Base-by-base conservation (phyloP, 1,139 yeast genomes). In the Yamadazyma conglobata region DNA sequence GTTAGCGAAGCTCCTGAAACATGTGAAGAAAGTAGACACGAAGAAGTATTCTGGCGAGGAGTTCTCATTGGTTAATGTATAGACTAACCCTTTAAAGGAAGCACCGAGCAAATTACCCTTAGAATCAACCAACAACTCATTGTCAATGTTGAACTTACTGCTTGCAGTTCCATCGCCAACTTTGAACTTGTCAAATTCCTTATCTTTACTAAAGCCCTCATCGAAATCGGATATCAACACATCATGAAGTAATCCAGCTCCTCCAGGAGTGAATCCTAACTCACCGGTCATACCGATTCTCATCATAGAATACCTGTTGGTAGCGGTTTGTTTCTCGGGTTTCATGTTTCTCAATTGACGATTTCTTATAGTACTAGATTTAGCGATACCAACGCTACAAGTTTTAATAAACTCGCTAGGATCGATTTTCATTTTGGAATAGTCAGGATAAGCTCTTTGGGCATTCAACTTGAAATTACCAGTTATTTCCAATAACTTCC, bases 371-470 rank as follows among this genome's bases (percentile, higher is more conserved):
- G 56, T 56, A 18, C 70, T 58, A 11, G 67, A 56, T 31, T 69
- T 68, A 17, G 74, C 72, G 31, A 82, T 62, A 1, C 87, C 89
- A 31, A 64, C 58, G 1, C 91, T 73, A 46, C 88, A 79, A 39
- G 66, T 67, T 35, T 62, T 65, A 20, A 82, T 70, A 48, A 83
- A 82, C n/a, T 67, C 71, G 10, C 64, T 70, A 0, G 88, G 79
- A n/a, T 77, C 70, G 5, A 82, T 68, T 38, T 68, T 64, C 58
- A 79, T 72, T 23, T 54, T 55, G 6, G 70, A 52, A 42, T 85
- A 85, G 51, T 87, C 88, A 1, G 91, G 86, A 48, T 85, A 86
- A 18, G 78, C 68, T 43, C 93, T 65, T 31, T 76, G 79, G 2
- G 69, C 54, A 20, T 80, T 77, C 33, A 87, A 60, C 46, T 74